Conservation (phyloP, 352 stramenopile genomes). For the Globisporangium perplexum region DNA sequence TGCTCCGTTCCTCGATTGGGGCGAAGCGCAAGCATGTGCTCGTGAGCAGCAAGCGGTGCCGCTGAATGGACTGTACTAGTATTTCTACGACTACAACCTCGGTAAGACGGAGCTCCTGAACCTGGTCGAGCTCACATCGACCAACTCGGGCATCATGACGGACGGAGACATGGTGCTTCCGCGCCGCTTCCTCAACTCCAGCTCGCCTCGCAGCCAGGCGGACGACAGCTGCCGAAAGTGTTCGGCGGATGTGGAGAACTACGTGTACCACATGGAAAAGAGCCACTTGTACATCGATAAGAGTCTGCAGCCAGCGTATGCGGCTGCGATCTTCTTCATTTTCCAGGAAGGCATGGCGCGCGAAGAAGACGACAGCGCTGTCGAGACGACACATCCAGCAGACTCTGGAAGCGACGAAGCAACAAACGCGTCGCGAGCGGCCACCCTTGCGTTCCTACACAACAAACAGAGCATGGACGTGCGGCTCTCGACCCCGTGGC, state of each 20-base stretch:
- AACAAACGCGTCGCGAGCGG: too few species aligned
- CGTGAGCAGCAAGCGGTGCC: not conserved
- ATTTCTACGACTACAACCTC: not conserved
- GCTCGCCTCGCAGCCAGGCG: not conserved
- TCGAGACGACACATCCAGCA: too few species aligned
- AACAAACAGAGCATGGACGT: conserved; percentile 10
- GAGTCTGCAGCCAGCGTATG: conserved; percentile 33
- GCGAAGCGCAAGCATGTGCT: not conserved
- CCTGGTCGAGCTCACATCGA: not conserved
- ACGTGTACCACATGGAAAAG: conserved; percentile 17
- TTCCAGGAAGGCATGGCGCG: conserved; percentile 30
- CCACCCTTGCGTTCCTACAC: conserved; percentile 4
- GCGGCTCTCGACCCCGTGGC: conserved; percentile 1
- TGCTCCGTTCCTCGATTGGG: not conserved
- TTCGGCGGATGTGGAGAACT: not conserved
- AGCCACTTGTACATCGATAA: conserved; percentile 37
- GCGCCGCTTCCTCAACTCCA: not conserved
- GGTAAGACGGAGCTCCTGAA: not conserved
- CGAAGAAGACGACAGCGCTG: conserved; percentile 1
- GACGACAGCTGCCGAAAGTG: not conserved
- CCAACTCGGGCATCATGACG: not conserved
- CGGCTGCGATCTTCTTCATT: conserved; percentile 38
- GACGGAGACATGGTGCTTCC: not conserved
- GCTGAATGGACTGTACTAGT: not conserved
- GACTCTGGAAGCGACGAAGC: too few species aligned